Evolutionary conservation across 164 flowering plant species (phyloP), one percentile per base, ranked within the genome.

Genomic region (Magnolia sinica): DNA sequence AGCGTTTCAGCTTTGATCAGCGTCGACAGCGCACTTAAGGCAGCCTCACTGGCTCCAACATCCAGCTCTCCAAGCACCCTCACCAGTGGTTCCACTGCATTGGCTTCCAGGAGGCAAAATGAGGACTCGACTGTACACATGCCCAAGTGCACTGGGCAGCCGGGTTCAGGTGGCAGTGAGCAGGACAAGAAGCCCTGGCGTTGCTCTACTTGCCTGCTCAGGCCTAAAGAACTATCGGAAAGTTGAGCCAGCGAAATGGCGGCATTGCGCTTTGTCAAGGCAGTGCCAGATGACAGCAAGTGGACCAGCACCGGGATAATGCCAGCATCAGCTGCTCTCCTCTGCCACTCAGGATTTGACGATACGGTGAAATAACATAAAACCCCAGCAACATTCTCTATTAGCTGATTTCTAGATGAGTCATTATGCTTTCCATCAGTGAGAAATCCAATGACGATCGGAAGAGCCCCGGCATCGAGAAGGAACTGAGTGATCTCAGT

Each of bases 51-150:
- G 11, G 82, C 84, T 65, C 73, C 82, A 51, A 83, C 65, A 80
- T 91, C 87, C 27, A 87, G 63, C 16, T 86, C 89, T 61, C 79
- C 84, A 37, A 89, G 87, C 73, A 86, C 82, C 71, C 81, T 80
- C 64, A 83, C 87, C 11, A 91, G 88, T 18, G 92, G 89, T 69
- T 31, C 70, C 51, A 91, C 79, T 58, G 95, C 91, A 65, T 82
- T 85, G 52, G 92, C 92, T 81, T 88, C 91, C 37, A 91, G 50
- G 29, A 91, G 86, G 84, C 95, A 91, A 82, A 87, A 91, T 37
- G 95, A 86, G 6, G 86, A 76, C 72, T 86, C 82, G 18, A 86
- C 81, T 0, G 88, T 68, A 75, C 95, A 91, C 18, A 87, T 72
- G 70, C 95, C 91, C 66, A 74, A 72, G 79, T 91, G 95, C 72